phyloP scores from a whole-genome alignment of 1,284 basidiomycete species.

The Trametes sp. region DNA sequence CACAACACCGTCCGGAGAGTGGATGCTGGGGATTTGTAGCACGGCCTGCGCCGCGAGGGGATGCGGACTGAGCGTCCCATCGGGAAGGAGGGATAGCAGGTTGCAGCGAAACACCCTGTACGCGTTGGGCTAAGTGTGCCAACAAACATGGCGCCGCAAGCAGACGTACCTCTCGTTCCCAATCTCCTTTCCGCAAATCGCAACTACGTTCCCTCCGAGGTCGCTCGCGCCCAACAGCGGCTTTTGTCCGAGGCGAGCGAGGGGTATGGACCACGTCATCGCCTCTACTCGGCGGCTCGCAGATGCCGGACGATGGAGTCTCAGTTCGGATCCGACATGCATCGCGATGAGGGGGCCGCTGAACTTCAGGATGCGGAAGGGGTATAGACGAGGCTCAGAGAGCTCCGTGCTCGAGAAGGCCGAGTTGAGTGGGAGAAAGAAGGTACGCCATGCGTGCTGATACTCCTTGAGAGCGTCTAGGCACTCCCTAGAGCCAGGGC shows the following conservation, averaged over 20 bases:
- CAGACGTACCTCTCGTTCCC: neutral
- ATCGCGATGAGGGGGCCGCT: neutral
- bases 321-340: neutral
- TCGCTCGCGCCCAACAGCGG: neutral
- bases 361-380: neutral
- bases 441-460: neutral
- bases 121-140: neutral
- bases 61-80: neutral
- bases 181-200: neutral
- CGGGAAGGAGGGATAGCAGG: neutral
- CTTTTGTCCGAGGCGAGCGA: neutral
- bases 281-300: neutral
- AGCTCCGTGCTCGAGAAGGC: neutral
- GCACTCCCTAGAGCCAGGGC: neutral
- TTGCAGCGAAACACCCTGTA: neutral
- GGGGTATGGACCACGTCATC: neutral
- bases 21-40: neutral
- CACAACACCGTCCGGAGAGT: neutral
- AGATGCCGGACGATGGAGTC: neutral
- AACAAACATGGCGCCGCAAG: neutral
- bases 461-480: neutral
- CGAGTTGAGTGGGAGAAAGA: neutral
- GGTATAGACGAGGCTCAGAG: neutral
- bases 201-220: neutral
- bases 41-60: neutral